A percentile compares a stretch with the other conserved stretches of the same genome.
Evolutionary conservation across 2,329 filamentous ascomycete species (phyloP).

Genomic region (Talaromyces sp.): DNA sequence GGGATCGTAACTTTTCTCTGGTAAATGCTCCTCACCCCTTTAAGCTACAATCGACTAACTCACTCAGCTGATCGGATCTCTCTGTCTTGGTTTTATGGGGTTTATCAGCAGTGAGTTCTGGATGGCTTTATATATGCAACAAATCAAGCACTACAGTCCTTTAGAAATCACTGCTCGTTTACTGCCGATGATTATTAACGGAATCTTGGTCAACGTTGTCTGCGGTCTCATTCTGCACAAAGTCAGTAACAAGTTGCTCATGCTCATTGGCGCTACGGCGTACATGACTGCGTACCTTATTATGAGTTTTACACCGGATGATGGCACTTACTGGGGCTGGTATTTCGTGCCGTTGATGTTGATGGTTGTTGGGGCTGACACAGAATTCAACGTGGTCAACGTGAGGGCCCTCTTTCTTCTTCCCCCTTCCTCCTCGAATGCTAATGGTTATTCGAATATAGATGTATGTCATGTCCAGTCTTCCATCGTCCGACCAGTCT

Average conservation of each 20-base stretch:
- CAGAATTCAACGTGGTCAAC: conserved; percentile 69
- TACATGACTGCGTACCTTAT: conserved; percentile 50
- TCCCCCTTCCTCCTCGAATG: neutral
- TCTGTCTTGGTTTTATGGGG: conserved; percentile 60
- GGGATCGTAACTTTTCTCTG: conserved; percentile 62
- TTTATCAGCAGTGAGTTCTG: conserved; percentile 62
- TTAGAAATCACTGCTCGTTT: conserved; percentile 61
- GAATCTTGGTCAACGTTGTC: conserved; percentile 61
- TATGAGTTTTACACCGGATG: conserved; percentile 54
- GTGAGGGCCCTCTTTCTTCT: conserved; percentile 37
- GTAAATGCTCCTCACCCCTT: conserved; percentile 36
- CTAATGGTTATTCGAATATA: conserved; percentile 25
- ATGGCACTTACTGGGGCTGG: conserved; percentile 61
- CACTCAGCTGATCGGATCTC: conserved; percentile 51
- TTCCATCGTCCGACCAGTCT: conserved; percentile 60
- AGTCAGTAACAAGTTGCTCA: conserved; percentile 63
- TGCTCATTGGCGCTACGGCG: conserved; percentile 50
- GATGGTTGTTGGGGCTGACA: conserved; percentile 63
- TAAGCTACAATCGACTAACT: neutral
- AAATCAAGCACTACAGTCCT: conserved; percentile 51
- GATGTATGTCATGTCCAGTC: conserved; percentile 67
- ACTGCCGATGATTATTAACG: conserved; percentile 63
- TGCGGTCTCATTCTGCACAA: conserved; percentile 60
- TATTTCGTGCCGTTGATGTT: conserved; percentile 61
- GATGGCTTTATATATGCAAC: conserved; percentile 64